Evolutionary conservation across 1,139 yeast species (phyloP).

Genomic region (Candida gigantensis): DNA sequence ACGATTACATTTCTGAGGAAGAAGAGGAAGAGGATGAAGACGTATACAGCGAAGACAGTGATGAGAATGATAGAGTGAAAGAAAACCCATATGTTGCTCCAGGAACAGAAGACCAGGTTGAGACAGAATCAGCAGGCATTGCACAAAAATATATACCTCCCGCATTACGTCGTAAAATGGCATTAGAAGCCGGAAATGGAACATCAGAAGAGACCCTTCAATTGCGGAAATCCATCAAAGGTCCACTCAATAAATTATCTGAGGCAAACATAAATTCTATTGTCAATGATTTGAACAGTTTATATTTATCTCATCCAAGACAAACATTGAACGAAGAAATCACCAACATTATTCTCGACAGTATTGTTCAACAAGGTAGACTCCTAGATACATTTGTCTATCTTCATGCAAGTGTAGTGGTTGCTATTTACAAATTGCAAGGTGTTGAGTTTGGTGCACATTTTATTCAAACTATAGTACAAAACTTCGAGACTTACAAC

Average conservation of each 20-base stretch:
- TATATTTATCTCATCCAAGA: constrained; percentile 70
- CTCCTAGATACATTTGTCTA: constrained; percentile 77
- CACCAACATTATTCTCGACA: constrained; percentile 61
- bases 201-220: constrained; percentile 51
- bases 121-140: constrained; percentile 16
- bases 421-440: constrained; percentile 72
- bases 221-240: constrained; percentile 66
- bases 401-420: constrained; percentile 75
- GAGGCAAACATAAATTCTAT: constrained; percentile 79
- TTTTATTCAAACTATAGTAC: constrained; percentile 77
- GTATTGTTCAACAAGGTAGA: constrained; percentile 64
- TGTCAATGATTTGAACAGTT: constrained; percentile 62
- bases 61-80: constrained; percentile 27
- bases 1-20: constrained; percentile 29
- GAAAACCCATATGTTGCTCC: constrained; percentile 94
- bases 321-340: constrained; percentile 73
- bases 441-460: constrained; percentile 93
- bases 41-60: constrained; percentile 17
- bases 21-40: constrained; percentile 61
- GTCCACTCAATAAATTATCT: constrained; percentile 81
- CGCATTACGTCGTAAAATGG: constrained; percentile 62
- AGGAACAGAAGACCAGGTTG: constrained; percentile 18
- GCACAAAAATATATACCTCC: constrained; percentile 75
- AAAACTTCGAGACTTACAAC: constrained; percentile 50
- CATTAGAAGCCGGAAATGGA: constrained; percentile 30